These are phyloP conservation scores for Penicillium sp. DNA, from an alignment of 2,329 filamentous ascomycete species.

Conservation along the genomic window DNA sequence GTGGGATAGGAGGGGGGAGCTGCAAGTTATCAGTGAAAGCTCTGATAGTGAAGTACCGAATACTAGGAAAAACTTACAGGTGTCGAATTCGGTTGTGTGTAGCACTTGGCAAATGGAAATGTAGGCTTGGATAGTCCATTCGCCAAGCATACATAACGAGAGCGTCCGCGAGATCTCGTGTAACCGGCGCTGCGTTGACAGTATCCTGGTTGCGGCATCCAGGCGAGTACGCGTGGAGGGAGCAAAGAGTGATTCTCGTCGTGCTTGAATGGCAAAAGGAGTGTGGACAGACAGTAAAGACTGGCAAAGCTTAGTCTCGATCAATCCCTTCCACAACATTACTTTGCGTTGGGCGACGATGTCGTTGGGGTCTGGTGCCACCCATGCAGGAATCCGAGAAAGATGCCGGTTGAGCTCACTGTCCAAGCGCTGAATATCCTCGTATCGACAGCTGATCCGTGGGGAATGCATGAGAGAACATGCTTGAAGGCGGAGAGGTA, in stretches of 20 bases:
- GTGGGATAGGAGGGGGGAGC: neutral
- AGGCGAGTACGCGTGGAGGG: constrained; percentile 35
- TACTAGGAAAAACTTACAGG: constrained; percentile 17
- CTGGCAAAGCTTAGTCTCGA: constrained; percentile 36
- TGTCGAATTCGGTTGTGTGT: constrained; percentile 22
- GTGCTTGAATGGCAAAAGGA: constrained; percentile 36
- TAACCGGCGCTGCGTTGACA: constrained; percentile 35
- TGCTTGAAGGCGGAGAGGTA: constrained; percentile 31
- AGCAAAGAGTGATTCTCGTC: constrained; percentile 30
- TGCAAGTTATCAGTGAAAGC: neutral
- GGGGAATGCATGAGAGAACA: constrained; percentile 38
- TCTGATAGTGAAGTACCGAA: neutral
- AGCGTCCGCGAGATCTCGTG: constrained; percentile 31
- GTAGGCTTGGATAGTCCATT: constrained; percentile 38
- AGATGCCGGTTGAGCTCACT: constrained; percentile 36
- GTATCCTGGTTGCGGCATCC: constrained; percentile 36
- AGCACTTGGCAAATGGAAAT: constrained; percentile 38
- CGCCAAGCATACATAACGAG: constrained; percentile 34
- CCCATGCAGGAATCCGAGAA: constrained; percentile 35
- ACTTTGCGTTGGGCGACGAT: constrained; percentile 25
- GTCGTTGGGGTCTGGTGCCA: constrained; percentile 15
- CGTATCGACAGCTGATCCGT: constrained; percentile 36
- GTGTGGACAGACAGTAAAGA: constrained; percentile 39
- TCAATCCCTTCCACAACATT: constrained; percentile 30
- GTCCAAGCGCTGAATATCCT: constrained; percentile 41